Percentiles rank a stretch among this genome's conserved stretches.
Conservation (phyloP, 352 stramenopile genomes). For the Discostella stelligera region DNA sequence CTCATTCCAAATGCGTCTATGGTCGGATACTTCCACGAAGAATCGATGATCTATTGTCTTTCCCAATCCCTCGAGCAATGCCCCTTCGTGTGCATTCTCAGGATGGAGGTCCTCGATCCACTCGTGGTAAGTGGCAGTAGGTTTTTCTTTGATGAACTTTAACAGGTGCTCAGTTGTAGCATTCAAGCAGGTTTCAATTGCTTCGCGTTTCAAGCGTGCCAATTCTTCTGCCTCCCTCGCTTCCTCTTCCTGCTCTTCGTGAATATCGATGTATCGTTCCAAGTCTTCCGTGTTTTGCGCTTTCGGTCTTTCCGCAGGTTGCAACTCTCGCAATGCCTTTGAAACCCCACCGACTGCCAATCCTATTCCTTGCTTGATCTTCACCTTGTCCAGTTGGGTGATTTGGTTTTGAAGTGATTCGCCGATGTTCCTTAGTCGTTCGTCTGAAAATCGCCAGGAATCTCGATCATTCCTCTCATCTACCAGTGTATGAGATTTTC, state of each 20-base stretch:
- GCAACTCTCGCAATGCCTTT: slow-evolving; percentile 42
- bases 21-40: slow-evolving; percentile 73
- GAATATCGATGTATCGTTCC: slow-evolving; percentile 24
- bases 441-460: slow-evolving; percentile 26
- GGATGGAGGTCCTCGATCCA: slow-evolving; percentile 74
- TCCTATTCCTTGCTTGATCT: slow-evolving; percentile 27
- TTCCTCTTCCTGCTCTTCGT: slow-evolving; percentile 46
- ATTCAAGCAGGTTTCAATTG: slow-evolving; percentile 50
- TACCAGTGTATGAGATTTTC: neutral
- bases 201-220: slow-evolving; percentile 55
- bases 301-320: slow-evolving; percentile 58
- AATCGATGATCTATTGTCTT: slow-evolving; percentile 73
- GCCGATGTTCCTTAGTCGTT: slow-evolving; percentile 1
- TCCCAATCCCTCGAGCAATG: slow-evolving; percentile 45
- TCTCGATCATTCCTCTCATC: slow-evolving; percentile 3
- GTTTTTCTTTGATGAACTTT: slow-evolving; percentile 50
- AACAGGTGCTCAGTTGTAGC: slow-evolving; percentile 59
- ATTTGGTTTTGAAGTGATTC: slow-evolving; percentile 14
- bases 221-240: slow-evolving; percentile 37
- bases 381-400: slow-evolving; percentile 16
- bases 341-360: slow-evolving; percentile 33
- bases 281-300: slow-evolving; percentile 45
- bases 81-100: slow-evolving; percentile 52
- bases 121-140: slow-evolving; percentile 65
- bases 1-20: slow-evolving; percentile 72